These are phyloP conservation scores for Carex pumila DNA, from an alignment of 176 grass and related monocot genomes.

Conservation along the genomic window DNA sequence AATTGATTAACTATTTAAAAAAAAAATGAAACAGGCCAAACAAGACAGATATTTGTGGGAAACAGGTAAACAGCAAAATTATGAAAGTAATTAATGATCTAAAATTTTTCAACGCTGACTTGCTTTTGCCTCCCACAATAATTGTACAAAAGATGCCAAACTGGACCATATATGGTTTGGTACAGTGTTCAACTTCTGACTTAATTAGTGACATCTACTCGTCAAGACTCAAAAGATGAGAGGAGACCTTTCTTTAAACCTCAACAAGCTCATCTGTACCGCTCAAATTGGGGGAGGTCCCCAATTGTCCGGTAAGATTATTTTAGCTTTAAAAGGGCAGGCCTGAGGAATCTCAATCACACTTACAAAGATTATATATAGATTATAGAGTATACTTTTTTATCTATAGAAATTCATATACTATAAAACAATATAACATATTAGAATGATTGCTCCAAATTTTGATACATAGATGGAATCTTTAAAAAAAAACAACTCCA, in stretches of 20 bases:
- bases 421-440: too few species aligned
- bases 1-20: too few species aligned
- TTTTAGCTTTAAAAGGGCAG: neutral
- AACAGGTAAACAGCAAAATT: too few species aligned
- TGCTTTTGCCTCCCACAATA: neutral
- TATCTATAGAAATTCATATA: too few species aligned
- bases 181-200: constrained; percentile 1
- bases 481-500: too few species aligned
- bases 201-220: neutral
- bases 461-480: too few species aligned
- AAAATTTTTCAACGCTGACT: constrained; percentile 7
- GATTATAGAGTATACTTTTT: too few species aligned
- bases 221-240: neutral
- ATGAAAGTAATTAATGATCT: neutral
- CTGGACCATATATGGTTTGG: neutral
- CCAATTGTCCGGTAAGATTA: neutral
- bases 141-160: neutral
- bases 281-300: neutral
- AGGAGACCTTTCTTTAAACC: neutral
- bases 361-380: neutral
- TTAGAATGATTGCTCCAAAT: too few species aligned
- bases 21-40: neutral
- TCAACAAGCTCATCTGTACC: neutral
- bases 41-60: neutral
- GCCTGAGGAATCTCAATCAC: neutral